A percentile compares a stretch with the other conserved stretches of the same genome.
Conservation (phyloP, 352 stramenopile genomes). For the Globisporangium spinosum region DNA sequence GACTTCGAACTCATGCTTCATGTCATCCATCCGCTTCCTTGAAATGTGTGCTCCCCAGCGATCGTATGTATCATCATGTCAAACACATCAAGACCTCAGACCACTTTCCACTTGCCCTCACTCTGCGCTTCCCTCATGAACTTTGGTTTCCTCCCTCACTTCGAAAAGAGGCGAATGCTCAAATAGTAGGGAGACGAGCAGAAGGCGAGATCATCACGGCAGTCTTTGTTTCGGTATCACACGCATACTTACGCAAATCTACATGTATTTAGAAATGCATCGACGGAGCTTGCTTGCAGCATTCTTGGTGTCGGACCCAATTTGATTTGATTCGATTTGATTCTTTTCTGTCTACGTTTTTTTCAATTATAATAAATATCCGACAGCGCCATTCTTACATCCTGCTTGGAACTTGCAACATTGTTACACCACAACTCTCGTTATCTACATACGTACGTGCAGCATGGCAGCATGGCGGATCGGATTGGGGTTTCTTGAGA, state of each 20-base stretch:
- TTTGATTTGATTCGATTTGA: background rate
- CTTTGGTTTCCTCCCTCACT: background rate
- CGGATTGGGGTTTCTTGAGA: background rate
- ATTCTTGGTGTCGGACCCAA: background rate
- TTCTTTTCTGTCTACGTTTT: background rate
- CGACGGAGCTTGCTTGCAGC: background rate
- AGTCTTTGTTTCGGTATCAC: background rate
- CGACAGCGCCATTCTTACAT: background rate
- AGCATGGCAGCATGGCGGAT: background rate
- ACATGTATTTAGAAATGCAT: background rate
- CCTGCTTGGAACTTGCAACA: background rate
- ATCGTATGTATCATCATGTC: too few species aligned
- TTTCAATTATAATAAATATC: slow-evolving; percentile 1
- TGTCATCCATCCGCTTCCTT: too few species aligned
- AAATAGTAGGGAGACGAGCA: background rate
- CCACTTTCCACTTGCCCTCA: background rate
- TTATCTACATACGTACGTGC: background rate
- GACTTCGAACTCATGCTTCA: too few species aligned
- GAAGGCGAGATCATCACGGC: background rate
- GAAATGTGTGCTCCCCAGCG: too few species aligned
- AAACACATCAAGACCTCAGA: too few species aligned
- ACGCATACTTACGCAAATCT: background rate
- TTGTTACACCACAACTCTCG: slow-evolving; percentile 1
- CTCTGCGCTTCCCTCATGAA: background rate
- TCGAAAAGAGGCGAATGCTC: background rate